These are phyloP conservation scores for Dactylella cylindrospora DNA, from an alignment of 2,329 filamentous ascomycete species.

Conservation along the genomic window DNA sequence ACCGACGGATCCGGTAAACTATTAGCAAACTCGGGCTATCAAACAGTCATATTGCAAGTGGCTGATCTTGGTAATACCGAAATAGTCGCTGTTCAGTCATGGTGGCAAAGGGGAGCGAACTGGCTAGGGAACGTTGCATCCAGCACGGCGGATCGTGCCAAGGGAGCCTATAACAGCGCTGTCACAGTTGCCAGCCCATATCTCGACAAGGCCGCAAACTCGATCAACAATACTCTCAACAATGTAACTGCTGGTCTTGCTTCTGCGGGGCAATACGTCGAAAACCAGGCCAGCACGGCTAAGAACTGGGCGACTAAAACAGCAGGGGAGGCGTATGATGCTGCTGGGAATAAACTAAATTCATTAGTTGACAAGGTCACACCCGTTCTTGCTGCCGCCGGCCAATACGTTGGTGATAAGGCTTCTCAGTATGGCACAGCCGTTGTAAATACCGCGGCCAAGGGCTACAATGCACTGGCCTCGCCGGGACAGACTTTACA, in stretches of 20 bases:
- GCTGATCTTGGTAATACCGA: slow-evolving; percentile 16
- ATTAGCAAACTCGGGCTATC: background rate
- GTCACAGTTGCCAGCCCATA: background rate
- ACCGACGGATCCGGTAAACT: background rate
- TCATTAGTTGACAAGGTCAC: no score
- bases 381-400: no score
- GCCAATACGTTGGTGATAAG: background rate
- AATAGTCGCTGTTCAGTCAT: slow-evolving; percentile 13
- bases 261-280: no score
- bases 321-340: background rate
- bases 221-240: background rate
- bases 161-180: no score
- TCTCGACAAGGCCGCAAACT: slow-evolving; percentile 2
- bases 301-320: background rate
- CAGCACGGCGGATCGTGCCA: no score
- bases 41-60: slow-evolving; percentile 14
- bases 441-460: no score
- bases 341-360: background rate
- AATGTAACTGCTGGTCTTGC: no score
- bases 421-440: background rate
- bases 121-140: slow-evolving; percentile 12
- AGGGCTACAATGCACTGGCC: no score
- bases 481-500: no score
- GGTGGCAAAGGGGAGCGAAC: slow-evolving; percentile 14
- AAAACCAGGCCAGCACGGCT: background rate